Evolutionary conservation across 768 basidiomycete species (phyloP), one percentile per base, ranked within the genome.

Genomic region (Leccinellum rugosiceps): DNA sequence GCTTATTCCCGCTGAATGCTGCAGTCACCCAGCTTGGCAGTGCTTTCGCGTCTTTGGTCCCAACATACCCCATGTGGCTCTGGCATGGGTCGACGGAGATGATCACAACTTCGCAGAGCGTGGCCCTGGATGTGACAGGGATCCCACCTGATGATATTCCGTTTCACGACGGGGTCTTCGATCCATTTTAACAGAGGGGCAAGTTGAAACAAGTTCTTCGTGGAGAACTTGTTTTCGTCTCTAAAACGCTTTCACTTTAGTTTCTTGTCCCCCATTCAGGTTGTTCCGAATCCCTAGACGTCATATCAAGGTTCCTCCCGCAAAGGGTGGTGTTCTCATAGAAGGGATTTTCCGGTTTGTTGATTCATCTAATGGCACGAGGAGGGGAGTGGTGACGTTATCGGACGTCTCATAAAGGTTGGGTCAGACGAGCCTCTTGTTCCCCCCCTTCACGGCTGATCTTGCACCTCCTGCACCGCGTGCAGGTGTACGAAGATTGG

Each of bases 361-460:
- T 35, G 51, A 63, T 63, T 63, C 72, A 67, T 72, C 54, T 68
- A 59, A 68, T 64, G 19, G 38, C 64, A 64, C 63, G 63, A 55
- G 66, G 53, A 55, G 57, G 55, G 55, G 34, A 13, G 35, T 48
- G 34, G 54, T 54, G 49, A 48, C 61, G 55, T 62, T 56, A 60
- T 53, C 34, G 15, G n/a, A 41, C 23, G 44, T 57, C 63, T 53
- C 60, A 70, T 70, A 72, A 72, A 68, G 47, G 51, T 51, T 58
- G 21, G 61, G 6, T 53, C 34, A 38, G 53, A 52, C 28, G 34
- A 53, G 51, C 25, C 25, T 45, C 49, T 58, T 31, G 25, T 45
- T 58, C 50, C 10, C 34, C 55, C 47, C 52, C 51, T 48, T 59
- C 34, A 38, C 51, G 49, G 57, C 30, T 56, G 45, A 26, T 57